Percentiles rank a stretch among this genome's conserved stretches.
phyloP scores from a whole-genome alignment of 192 early-diverging fungal species.

The Lobosporangium transversale region DNA sequence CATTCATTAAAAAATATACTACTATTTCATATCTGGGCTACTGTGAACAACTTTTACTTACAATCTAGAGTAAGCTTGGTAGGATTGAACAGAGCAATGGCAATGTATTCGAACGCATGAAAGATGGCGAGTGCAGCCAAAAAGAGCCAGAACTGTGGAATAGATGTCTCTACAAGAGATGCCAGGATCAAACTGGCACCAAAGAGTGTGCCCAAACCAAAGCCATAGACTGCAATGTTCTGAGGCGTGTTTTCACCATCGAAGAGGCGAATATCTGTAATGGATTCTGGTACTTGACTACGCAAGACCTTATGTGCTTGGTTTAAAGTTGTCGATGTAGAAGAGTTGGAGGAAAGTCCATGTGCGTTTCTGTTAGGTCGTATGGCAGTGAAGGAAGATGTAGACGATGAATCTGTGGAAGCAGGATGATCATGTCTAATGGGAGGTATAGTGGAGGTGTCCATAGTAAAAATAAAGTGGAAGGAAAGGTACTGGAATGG shows the following conservation, averaged over 20 bases:
- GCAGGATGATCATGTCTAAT: neutral
- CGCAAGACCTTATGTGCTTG: conserved; percentile 4
- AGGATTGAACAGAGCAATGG: conserved; percentile 84
- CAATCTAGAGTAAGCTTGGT: conserved; percentile 75
- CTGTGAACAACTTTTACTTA: too few relatives aligned
- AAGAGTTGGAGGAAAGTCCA: neutral
- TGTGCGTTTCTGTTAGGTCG: conserved; percentile 7
- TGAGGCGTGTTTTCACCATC: conserved; percentile 77
- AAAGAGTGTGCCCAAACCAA: conserved; percentile 69
- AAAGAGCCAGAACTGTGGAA: conserved; percentile 74
- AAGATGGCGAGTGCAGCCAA: conserved; percentile 74
- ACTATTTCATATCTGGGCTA: too few relatives aligned
- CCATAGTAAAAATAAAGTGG: neutral
- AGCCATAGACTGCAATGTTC: conserved; percentile 83
- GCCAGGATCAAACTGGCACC: conserved; percentile 64
- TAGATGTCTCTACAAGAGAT: conserved; percentile 30
- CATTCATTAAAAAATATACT: too few relatives aligned
- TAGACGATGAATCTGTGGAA: neutral
- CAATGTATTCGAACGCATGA: conserved; percentile 88
- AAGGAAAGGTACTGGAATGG: neutral
- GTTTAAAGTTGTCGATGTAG: neutral
- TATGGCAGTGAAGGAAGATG: neutral
- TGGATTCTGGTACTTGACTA: conserved; percentile 1
- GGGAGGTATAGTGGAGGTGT: neutral
- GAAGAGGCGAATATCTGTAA: conserved; percentile 64